Percentiles rank a stretch among this genome's conserved stretches.
These are phyloP conservation scores for Phaeolepiota aurea DNA, from an alignment of 768 basidiomycete species.

Conservation along the genomic window DNA sequence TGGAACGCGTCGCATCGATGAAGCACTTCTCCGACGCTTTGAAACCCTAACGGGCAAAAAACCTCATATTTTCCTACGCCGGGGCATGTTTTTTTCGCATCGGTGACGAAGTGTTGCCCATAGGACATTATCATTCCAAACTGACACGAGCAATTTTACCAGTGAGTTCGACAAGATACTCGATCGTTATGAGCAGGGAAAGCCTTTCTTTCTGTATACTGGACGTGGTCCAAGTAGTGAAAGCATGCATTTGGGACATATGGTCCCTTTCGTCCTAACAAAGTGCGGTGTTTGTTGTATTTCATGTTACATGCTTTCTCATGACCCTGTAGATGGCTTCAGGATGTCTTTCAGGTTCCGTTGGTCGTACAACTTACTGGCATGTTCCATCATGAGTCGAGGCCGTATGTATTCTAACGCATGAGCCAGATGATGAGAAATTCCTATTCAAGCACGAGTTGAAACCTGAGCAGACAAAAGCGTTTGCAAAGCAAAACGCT, in stretches of 20 bases:
- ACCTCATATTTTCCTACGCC: slow-evolving; percentile 81
- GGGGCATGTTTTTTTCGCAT: slow-evolving; percentile 98
- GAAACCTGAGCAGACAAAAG: slow-evolving; percentile 80
- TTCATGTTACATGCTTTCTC: slow-evolving; percentile 3
- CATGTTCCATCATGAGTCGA: slow-evolving; percentile 18
- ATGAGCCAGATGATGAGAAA: slow-evolving; percentile 83
- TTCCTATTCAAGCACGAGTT: slow-evolving; percentile 96
- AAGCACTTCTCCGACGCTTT: slow-evolving; percentile 75
- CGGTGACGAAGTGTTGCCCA: slow-evolving; percentile 65
- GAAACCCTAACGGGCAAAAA: slow-evolving; percentile 82
- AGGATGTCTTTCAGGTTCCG: slow-evolving; percentile 92
- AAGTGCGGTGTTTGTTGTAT: slow-evolving; percentile 48
- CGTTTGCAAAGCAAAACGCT: slow-evolving; percentile 81
- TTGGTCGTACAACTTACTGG: slow-evolving; percentile 95
- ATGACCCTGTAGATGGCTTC: slow-evolving; percentile 82
- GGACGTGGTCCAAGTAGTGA: slow-evolving; percentile 95
- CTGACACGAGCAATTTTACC: neutral
- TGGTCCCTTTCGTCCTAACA: slow-evolving; percentile 96
- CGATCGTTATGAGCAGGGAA: slow-evolving; percentile 92
- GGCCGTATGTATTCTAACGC: neutral
- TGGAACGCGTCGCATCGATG: slow-evolving; percentile 78
- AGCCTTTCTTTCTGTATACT: slow-evolving; percentile 97
- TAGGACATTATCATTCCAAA: slow-evolving; percentile 1
- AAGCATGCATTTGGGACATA: slow-evolving; percentile 96
- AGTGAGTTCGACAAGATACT: slow-evolving; percentile 93